Conservation (phyloP, 352 stramenopile genomes). For the Pythium vanterpoolii region DNA sequence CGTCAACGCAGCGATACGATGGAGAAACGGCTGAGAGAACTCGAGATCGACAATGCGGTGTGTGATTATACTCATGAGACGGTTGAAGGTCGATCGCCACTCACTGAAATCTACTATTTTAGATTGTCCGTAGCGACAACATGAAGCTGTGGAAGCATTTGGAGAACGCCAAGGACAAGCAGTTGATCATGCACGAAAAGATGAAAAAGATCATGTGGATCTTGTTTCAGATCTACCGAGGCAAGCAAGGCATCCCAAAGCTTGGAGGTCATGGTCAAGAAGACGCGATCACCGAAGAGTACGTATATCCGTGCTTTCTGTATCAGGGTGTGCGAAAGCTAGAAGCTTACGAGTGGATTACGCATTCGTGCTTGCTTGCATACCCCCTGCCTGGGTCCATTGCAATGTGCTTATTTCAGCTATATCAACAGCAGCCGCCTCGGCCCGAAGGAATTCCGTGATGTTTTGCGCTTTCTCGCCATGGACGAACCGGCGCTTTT, state of each 20-base stretch:
- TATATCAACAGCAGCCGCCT: conserved; percentile 78
- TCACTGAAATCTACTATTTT: no score
- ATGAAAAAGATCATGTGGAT: conserved; percentile 93
- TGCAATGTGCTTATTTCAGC: conserved; percentile 48
- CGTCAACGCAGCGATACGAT: conserved; percentile 82
- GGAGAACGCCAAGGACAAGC: conserved; percentile 82
- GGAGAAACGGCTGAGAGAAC: conserved; percentile 80
- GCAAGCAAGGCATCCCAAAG: conserved; percentile 79
- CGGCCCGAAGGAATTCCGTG: conserved; percentile 80
- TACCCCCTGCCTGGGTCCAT: conserved; percentile 10
- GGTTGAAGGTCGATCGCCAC: no score
- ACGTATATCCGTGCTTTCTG: conserved; percentile 34
- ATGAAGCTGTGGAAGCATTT: conserved; percentile 88
- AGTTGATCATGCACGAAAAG: conserved; percentile 89
- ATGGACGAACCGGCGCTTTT: conserved; percentile 82
- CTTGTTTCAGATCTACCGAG: conserved; percentile 86
- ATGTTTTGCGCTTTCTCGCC: conserved; percentile 78
- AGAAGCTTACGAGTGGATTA: conserved; percentile 25
- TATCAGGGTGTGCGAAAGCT: conserved; percentile 18
- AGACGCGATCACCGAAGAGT: conserved; percentile 78
- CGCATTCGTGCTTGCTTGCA: conserved; percentile 13
- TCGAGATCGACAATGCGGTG: conserved; percentile 87
- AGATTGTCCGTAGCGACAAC: conserved; percentile 87
- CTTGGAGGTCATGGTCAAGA: conserved; percentile 51
- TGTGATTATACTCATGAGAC: background rate